Evolutionary conservation across 805 yeast genomes (phyloP).

Genomic region (Cyberlindnera mrakii): DNA sequence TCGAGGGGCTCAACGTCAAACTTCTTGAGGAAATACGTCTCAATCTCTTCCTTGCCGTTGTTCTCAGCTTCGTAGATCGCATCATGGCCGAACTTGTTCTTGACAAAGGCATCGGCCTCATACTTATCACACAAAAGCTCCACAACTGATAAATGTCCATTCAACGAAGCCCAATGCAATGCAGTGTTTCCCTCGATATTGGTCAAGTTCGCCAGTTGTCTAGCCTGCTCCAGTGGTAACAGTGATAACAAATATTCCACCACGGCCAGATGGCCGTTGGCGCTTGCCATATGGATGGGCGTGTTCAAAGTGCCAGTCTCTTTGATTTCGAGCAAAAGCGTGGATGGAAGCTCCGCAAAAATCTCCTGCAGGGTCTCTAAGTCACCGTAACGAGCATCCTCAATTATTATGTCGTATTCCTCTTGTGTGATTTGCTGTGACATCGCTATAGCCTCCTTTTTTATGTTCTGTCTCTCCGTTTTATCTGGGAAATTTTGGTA

Average conservation of each 20-base stretch:
- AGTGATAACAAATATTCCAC: constrained; percentile 53
- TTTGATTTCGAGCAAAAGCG: constrained; percentile 36
- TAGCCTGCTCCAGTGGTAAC: constrained; percentile 39
- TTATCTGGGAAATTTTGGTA: neutral
- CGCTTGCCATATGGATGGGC: constrained; percentile 92
- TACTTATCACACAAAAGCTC: constrained; percentile 64
- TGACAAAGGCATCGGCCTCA: constrained; percentile 74
- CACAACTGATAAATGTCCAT: constrained; percentile 75
- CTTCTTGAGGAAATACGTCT: constrained; percentile 66
- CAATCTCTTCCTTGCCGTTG: constrained; percentile 68
- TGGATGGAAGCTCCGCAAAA: constrained; percentile 50
- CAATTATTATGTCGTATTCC: constrained; percentile 75
- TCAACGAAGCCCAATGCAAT: constrained; percentile 92
- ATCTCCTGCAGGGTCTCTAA: constrained; percentile 65
- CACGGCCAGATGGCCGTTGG: constrained; percentile 79
- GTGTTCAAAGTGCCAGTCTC: constrained; percentile 67
- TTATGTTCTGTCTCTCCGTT: neutral
- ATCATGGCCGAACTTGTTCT: constrained; percentile 75
- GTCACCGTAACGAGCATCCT: constrained; percentile 87
- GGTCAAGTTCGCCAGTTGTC: constrained; percentile 38
- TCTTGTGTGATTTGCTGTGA: constrained; percentile 46
- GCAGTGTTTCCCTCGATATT: constrained; percentile 92
- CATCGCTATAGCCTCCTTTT: constrained; percentile 3
- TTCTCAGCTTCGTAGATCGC: constrained; percentile 85
- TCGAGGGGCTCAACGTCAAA: constrained; percentile 65